These are phyloP conservation scores for Mortierella claussenii DNA, from an alignment of 192 early-diverging fungal genomes.

Conservation along the genomic window DNA sequence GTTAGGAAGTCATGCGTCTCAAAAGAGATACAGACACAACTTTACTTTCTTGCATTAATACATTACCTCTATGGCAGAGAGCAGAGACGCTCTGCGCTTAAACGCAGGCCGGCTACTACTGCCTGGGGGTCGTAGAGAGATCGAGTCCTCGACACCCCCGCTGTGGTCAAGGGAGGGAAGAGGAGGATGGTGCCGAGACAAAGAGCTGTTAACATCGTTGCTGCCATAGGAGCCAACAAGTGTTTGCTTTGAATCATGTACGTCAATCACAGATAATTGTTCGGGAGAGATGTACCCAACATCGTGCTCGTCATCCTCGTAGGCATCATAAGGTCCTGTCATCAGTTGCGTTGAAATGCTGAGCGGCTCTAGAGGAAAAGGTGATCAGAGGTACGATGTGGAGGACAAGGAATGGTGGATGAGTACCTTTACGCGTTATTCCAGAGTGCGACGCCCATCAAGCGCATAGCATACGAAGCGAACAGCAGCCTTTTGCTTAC, in stretches of 20 bases:
- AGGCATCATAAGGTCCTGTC: conserved; percentile 40
- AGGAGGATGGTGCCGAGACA: too few species aligned
- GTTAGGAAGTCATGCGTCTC: conserved; percentile 5
- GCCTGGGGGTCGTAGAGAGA: conserved; percentile 38
- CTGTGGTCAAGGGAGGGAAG: conserved; percentile 28
- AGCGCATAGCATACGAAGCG: too few species aligned
- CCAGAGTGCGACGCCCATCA: too few species aligned
- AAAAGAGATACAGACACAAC: neutral
- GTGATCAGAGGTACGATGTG: neutral
- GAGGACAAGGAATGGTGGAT: neutral
- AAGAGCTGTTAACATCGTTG: conserved; percentile 29
- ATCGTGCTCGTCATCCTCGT: conserved; percentile 48
- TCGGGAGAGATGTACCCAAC: conserved; percentile 48
- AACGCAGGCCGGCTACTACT: conserved; percentile 6
- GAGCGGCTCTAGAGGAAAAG: conserved; percentile 12
- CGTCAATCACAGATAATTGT: conserved; percentile 30
- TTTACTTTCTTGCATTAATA: neutral
- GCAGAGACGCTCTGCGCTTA: conserved; percentile 57
- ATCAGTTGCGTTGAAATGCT: conserved; percentile 16
- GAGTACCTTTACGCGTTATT: too few species aligned
- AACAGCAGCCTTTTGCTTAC: too few species aligned
- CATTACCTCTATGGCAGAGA: conserved; percentile 66
- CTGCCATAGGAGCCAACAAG: conserved; percentile 20
- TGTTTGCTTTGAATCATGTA: conserved; percentile 22
- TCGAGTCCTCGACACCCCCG: conserved; percentile 45